phyloP scores from a whole-genome alignment of 2,329 filamentous ascomycete species.

The Pseudocercospora cruenta region DNA sequence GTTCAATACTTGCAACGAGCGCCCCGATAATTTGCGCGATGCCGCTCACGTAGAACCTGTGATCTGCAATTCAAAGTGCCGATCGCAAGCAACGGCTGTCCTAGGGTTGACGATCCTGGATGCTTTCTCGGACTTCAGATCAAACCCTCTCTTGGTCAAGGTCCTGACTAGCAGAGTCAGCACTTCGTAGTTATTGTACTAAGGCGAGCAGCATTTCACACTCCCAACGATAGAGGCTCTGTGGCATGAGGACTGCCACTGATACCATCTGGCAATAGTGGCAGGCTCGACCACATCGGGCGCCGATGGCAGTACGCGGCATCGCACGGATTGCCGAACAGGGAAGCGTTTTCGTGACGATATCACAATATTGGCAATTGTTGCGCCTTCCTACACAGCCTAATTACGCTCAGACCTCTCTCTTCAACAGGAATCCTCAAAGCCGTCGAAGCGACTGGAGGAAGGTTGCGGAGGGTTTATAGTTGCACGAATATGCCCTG shows the following conservation, averaged over 20 bases:
- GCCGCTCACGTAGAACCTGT: neutral
- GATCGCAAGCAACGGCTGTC: neutral
- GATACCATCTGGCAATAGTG: neutral
- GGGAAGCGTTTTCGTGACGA: neutral
- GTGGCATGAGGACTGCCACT: neutral
- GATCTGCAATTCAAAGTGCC: constrained; percentile 7
- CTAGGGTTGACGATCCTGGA: constrained; percentile 4
- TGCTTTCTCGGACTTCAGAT: constrained; percentile 3
- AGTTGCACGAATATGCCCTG: too few species aligned
- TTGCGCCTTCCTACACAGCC: neutral
- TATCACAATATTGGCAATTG: neutral
- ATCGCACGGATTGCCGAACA: constrained; percentile 8
- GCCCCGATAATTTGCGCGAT: neutral
- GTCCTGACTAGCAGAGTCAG: neutral
- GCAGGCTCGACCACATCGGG: neutral
- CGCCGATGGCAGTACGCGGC: neutral
- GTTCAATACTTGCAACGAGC: neutral
- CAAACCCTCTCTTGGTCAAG: neutral
- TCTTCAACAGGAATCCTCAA: neutral
- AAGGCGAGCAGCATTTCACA: neutral
- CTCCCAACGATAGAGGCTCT: neutral
- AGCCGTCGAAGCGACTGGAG: neutral
- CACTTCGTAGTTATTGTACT: neutral
- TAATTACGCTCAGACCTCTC: neutral
- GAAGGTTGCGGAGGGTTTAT: neutral